Conservation (phyloP, 805 yeast genomes). For the Danielia reshetovae region DNA sequence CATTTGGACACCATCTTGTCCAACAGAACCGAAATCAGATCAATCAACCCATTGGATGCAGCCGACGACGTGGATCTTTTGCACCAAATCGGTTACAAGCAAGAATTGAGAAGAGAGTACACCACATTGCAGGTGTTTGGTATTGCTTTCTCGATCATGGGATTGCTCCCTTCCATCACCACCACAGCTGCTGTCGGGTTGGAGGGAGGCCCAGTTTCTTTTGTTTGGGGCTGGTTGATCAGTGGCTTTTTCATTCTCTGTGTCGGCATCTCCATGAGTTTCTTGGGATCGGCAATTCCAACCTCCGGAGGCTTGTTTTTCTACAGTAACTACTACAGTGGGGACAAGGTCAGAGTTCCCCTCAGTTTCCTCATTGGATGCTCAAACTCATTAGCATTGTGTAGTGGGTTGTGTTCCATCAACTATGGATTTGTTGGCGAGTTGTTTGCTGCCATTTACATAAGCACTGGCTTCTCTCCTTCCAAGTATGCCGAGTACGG, state of each 20-base stretch:
- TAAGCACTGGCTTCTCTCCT: constrained; percentile 46
- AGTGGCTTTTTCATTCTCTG: constrained; percentile 6
- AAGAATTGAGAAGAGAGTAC: constrained; percentile 4
- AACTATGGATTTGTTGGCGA: constrained; percentile 64
- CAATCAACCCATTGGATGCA: constrained; percentile 5
- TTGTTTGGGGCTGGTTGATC: constrained; percentile 11
- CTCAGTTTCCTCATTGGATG: constrained; percentile 48
- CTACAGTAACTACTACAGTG: constrained; percentile 9
- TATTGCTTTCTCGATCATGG: constrained; percentile 7
- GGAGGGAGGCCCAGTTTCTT: constrained; percentile 7
- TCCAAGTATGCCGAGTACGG: constrained; percentile 56
- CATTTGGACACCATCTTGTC: constrained; percentile 3
- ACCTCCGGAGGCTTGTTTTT: constrained; percentile 12
- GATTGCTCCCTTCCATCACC: constrained; percentile 6
- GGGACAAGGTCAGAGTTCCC: constrained; percentile 5
- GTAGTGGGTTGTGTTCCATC: constrained; percentile 63
- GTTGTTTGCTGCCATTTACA: constrained; percentile 52
- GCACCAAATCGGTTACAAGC: constrained; percentile 8
- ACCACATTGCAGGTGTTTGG: constrained; percentile 6
- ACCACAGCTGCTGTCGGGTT: constrained; percentile 6
- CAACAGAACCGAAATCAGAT: constrained; percentile 5
- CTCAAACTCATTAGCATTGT: constrained; percentile 60
- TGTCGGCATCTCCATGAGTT: constrained; percentile 8
- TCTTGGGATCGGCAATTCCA: constrained; percentile 10
- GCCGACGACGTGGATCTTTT: constrained; percentile 5